Evolutionary conservation across 768 basidiomycete species (phyloP), one percentile per base, ranked within the genome.

Genomic region (Lactarius hatsudake): DNA sequence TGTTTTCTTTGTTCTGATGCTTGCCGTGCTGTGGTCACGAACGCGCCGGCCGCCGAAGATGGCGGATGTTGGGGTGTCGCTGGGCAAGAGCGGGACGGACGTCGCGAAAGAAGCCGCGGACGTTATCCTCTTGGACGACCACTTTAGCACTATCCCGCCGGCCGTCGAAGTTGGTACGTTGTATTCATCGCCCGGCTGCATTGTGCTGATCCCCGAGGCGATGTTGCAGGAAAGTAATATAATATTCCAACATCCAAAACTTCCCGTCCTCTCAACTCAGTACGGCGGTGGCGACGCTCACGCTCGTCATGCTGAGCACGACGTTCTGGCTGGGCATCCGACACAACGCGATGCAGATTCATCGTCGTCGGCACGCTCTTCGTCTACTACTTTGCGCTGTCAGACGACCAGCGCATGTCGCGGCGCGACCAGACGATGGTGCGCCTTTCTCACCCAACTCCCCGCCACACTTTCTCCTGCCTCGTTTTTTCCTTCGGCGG

Each of bases 81-180:
- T 98, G 96, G 96, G 96, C 66, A 94, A 92, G 79, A 93, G 91
- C 69, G 96, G 96, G n/a, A 97, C 96, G 26, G 96, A 98, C 75
- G 96, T 98, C 12, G 95, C 96, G 30, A 98, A 98, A 77, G 96
- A 98, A 78, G 94, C 96, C 12, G 96, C 96, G 9, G 94, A 98
- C 78, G 88, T 95, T 72, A 96, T 98, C 72, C 85, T 98, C 23
- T 95, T 97, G 40, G 95, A 98, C 74, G 96, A 97, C 76, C 95
- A 98, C 77, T 98, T 98, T 74, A 91, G 86, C 67, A 96, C 96
- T 1, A 94, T 98, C 66, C 78, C 98, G 51, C 92, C 94, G n/a
- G 96, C 95, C 96, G 3, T 30, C 28, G 28, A 30, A 3, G 28
- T 30, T 0, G 28, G 28, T 30, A 30, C 28, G 28, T 30, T 3